Conservation (phyloP, 2,329 filamentous ascomycete species). For the Trichophyton equinum region DNA sequence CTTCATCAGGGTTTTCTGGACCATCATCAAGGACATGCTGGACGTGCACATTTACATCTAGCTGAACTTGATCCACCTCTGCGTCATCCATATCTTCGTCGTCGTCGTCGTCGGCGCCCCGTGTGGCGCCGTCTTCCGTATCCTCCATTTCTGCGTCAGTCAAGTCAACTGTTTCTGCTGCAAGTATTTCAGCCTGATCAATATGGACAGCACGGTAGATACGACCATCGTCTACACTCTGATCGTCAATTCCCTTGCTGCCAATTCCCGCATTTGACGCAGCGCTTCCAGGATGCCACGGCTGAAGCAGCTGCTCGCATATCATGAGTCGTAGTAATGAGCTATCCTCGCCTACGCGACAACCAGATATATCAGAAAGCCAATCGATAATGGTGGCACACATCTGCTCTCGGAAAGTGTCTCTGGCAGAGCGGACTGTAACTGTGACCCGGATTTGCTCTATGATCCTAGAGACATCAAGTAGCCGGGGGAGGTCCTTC, state of each 20-base stretch:
- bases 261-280: slow-evolving; percentile 69
- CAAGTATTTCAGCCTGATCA: slow-evolving; percentile 28
- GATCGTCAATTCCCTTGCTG: slow-evolving; percentile 68
- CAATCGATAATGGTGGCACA: slow-evolving; percentile 95
- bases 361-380: slow-evolving; percentile 85
- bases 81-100: slow-evolving; percentile 30
- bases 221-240: slow-evolving; percentile 45
- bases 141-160: slow-evolving; percentile 34
- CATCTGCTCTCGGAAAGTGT: slow-evolving; percentile 97
- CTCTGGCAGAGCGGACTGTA: slow-evolving; percentile 81
- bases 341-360: slow-evolving; percentile 67
- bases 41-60: slow-evolving; percentile 18
- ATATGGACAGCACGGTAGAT: slow-evolving; percentile 13
- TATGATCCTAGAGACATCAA: slow-evolving; percentile 70
- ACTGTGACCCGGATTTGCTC: slow-evolving; percentile 95
- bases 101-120: slow-evolving; percentile 22
- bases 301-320: slow-evolving; percentile 80
- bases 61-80: slow-evolving; percentile 32
- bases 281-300: slow-evolving; percentile 76
- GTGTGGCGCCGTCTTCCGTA: slow-evolving; percentile 29
- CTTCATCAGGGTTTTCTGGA: slow-evolving; percentile 33
- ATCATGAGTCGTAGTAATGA: slow-evolving; percentile 67
- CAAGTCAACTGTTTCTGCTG: slow-evolving; percentile 26
- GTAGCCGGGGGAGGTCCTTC: slow-evolving; percentile 56
- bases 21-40: slow-evolving; percentile 13